Evolutionary conservation across 1,284 basidiomycete genomes (phyloP), one percentile per base, ranked within the genome.

Genomic region (Pseudozyma sp.): DNA sequence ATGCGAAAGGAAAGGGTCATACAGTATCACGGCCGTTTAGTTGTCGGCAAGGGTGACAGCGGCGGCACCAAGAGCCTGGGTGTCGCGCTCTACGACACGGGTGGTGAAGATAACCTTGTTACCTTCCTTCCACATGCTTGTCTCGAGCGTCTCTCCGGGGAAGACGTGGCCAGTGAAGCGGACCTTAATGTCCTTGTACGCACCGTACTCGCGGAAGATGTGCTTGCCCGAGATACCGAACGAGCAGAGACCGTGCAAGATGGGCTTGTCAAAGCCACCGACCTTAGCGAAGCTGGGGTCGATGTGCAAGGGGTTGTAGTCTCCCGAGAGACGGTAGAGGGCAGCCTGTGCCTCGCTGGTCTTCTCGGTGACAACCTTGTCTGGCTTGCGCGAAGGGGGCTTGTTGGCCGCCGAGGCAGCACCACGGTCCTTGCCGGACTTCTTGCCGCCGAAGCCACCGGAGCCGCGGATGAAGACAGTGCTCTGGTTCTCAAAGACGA

Each of bases 211-310:
- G 86, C 95, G 92, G 80, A 93, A 86, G 47, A 99, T 90, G 84
- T 97, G 94, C 87, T 97, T 97, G n/a, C 91, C 93, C 10, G 95
- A 90, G 71, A 98, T 92, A 53, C 96, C 96, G 89, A 97, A 93
- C 48, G 89, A 93, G 87, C 95, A 98, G 7, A 99, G 89, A 25
- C 92, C 91, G 89, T 87, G 88, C 13, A 88, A 83, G 77, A 88
- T 83, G 52, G 96, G 96, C 86, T 91, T 91, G 79, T 95, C 91
- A 85, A 98, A 99, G 0, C 96, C 97, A 42, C 95, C 97, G 51
- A 97, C 91, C 21, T 91, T 90, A 11, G 97, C 94, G 83, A 98
- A 99, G 75, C 92, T 90, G 3, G 97, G 95, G 69, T 93, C 91
- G 76, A 99, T 94, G 86, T 97, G 95, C 51, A 98, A 88, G 21